A percentile compares a stretch with the other conserved stretches of the same genome.
These are phyloP conservation scores for Hydnomerulius pinastri DNA, from an alignment of 768 basidiomycete species.

Conservation along the genomic window DNA sequence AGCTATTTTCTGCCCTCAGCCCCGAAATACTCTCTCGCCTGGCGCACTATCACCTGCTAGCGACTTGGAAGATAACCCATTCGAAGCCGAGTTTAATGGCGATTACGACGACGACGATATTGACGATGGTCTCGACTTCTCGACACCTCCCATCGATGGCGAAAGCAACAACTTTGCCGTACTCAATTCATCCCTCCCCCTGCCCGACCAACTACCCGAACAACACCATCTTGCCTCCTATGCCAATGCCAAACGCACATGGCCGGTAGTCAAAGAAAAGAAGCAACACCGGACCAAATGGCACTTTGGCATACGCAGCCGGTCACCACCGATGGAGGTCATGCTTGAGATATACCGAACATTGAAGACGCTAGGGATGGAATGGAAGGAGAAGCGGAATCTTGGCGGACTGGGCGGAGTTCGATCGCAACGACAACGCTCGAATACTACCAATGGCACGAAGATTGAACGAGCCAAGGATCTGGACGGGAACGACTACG, in stretches of 20 bases:
- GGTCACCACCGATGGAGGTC: constrained; percentile 97
- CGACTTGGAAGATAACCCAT: constrained; percentile 75
- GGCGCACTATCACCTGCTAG: constrained; percentile 62
- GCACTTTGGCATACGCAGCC: constrained; percentile 97
- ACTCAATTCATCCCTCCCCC: constrained; percentile 84
- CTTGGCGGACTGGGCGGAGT: constrained; percentile 71
- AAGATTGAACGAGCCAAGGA: constrained; percentile 64
- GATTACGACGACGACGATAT: constrained; percentile 53
- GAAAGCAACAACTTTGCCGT: constrained; percentile 76
- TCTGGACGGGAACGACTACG: constrained; percentile 58
- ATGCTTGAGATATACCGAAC: constrained; percentile 99
- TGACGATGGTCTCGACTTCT: constrained; percentile 53
- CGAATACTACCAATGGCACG: constrained; percentile 35
- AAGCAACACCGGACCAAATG: constrained; percentile 84
- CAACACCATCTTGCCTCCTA: constrained; percentile 75
- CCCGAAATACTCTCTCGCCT: constrained; percentile 70
- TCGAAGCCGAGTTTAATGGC: constrained; percentile 69
- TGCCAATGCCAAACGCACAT: constrained; percentile 48
- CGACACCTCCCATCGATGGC: constrained; percentile 37
- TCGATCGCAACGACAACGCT: constrained; percentile 30
- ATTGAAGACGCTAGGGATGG: constrained; percentile 87
- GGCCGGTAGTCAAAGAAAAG: constrained; percentile 53
- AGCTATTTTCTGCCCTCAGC: constrained; percentile 42
- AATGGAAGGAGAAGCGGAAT: constrained; percentile 93
- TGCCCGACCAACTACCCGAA: constrained; percentile 62